Evolutionary conservation across 768 basidiomycete species (phyloP), one percentile per base, ranked within the genome.

Genomic region (Termitomyces sp.): DNA sequence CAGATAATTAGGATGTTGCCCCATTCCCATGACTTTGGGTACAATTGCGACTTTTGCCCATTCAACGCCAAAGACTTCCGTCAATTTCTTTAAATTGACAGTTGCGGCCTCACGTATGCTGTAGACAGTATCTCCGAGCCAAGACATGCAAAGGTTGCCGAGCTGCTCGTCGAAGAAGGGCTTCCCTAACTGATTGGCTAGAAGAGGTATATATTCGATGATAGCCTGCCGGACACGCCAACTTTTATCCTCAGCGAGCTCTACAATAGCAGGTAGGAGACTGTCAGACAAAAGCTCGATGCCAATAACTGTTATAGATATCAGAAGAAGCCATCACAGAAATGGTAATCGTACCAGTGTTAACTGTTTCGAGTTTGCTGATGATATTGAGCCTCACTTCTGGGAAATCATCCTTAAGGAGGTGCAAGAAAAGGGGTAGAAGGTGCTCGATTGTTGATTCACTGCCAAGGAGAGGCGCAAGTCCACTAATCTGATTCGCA

Each of bases 211-310:
- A 74, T 99, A 98, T 72, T 98, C 97, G 72, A 99, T 99, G 75
- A 99, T 98, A 7, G 97, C 97, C 72, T 99, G 97, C 62, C 97
- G 89, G 18, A 99, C 96, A 27, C 97, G 89, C 97, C 97, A 99
- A 57, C 97, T 97, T 70, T 98, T 99, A 77, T 99, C 97, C 71
- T 98, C 96, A 7, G 97, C 97, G 32, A 99, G 79, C 67, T 98
- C 92, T 58, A 98, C 91, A 60, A 99, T 98, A 35, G 97, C 97
- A 9, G 97, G 97, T 29, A 99, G 83, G 35, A 99, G 87, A 61
- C 92, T 95, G 61, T 95, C 94, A 1, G 94, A 93, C 49, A 99
- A 75, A 29, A 94, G 79, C 57, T 98, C 93, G 64, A 98, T 97
- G 43, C 97, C 97, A 60, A 99, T 98, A n/a, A 98, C 97, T 95